Evolutionary conservation across 1,284 basidiomycete genomes (phyloP).

Genomic region (Naganishia sp.): DNA sequence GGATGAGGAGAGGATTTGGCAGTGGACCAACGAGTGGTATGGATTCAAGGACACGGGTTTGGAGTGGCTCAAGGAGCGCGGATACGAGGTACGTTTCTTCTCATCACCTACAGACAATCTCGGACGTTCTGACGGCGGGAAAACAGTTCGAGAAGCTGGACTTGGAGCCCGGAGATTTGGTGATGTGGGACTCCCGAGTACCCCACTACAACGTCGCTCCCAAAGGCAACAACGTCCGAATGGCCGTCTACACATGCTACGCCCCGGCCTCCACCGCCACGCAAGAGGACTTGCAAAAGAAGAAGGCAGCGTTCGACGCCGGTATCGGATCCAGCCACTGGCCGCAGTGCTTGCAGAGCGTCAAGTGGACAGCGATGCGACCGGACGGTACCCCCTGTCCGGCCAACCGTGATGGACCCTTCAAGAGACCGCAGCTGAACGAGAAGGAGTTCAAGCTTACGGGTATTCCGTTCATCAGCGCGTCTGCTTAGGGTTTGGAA

Average conservation of each 20-base stretch:
- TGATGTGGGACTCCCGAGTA: conserved; percentile 36
- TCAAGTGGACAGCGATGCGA: conserved; percentile 16
- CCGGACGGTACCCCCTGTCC: conserved; percentile 12
- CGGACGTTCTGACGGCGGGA: no score
- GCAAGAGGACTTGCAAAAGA: conserved; percentile 22
- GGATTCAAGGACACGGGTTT: conserved; percentile 40
- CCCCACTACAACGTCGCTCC: conserved; percentile 26
- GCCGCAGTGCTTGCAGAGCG: conserved; percentile 22
- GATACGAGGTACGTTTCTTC: conserved; percentile 34
- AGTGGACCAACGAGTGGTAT: conserved; percentile 47
- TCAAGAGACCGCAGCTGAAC: conserved; percentile 17
- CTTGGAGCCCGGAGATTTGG: conserved; percentile 41
- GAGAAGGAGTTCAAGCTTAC: conserved; percentile 27
- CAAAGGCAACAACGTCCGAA: conserved; percentile 4
- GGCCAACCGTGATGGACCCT: conserved; percentile 10
- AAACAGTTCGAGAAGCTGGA: conserved; percentile 40
- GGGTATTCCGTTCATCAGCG: conserved; percentile 24
- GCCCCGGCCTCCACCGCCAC: conserved; percentile 11
- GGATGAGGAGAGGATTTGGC: conserved; percentile 15
- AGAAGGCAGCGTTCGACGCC: conserved; percentile 25
- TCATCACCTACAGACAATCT: no score
- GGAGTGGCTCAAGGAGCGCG: conserved; percentile 44
- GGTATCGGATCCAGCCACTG: conserved; percentile 23
- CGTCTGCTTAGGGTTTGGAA: conserved; percentile 1
- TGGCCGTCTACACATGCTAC: conserved; percentile 29